phyloP scores from a whole-genome alignment of 306 rosid species.

The Inga oerstediana region DNA sequence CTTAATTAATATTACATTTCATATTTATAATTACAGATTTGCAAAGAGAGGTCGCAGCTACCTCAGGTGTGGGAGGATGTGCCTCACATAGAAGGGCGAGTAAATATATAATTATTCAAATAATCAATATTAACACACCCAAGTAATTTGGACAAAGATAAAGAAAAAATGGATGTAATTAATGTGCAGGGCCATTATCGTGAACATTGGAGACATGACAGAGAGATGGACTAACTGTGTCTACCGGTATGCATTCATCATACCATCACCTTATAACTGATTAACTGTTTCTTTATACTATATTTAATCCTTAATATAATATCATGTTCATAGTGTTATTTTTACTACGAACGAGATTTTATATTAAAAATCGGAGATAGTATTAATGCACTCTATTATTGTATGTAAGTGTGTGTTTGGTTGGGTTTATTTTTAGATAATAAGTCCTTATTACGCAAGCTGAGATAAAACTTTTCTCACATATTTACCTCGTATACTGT shows the following conservation, averaged over 20 bases:
- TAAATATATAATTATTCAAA: background rate
- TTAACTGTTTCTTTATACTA: too few relatives aligned
- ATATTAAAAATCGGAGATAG: too few relatives aligned
- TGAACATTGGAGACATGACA: constrained; percentile 91
- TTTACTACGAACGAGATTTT: too few relatives aligned
- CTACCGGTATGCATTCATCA: constrained; percentile 59
- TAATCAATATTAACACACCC: background rate
- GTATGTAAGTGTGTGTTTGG: too few relatives aligned
- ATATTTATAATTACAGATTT: constrained; percentile 45
- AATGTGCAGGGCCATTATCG: constrained; percentile 69
- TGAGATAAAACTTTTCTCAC: too few relatives aligned
- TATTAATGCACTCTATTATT: too few relatives aligned
- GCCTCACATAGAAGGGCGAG: constrained; percentile 61
- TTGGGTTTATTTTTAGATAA: too few relatives aligned
- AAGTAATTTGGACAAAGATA: background rate
- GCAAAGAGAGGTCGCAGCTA: constrained; percentile 68
- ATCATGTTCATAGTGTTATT: too few relatives aligned
- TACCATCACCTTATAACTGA: background rate
- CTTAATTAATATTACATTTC: background rate
- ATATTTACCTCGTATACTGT: too few relatives aligned
- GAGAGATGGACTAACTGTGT: constrained; percentile 94
- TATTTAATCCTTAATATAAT: too few relatives aligned
- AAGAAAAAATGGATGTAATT: background rate
- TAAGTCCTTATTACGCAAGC: too few relatives aligned
- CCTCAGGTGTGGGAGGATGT: constrained; percentile 91